Evolutionary conservation across 148 eudicot species (phyloP), one percentile per base, ranked within the genome.

Genomic region (Gaultheria prostrata): DNA sequence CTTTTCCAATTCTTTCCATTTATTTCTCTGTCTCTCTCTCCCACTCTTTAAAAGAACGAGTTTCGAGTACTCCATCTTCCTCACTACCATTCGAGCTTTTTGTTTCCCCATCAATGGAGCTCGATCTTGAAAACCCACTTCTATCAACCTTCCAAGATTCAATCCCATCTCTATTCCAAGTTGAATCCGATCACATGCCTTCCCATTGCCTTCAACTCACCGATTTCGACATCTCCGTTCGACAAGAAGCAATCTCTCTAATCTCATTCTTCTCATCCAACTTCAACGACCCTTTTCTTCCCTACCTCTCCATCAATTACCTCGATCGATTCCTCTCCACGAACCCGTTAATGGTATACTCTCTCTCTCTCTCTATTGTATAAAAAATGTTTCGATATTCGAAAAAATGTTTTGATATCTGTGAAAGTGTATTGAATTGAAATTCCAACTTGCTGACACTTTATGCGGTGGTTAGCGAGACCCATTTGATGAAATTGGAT

Each of bases 221-320:
- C 30, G 84, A 56, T 4, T 54, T 79, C 0, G 67, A 35, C 3
- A 3, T 84, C 45, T 69, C 84, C 21, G 20, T 87, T 65, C 85
- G 93, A n/a, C 82, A 67, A 0, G 65, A 89, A 82, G 79, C 87
- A 0, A 59, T 88, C 35, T 83, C 92, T 14, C 53, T 84, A 3
- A 86, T 91, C 72, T 76, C 35, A 26, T 39, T 48, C 28, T 76
- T 84, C 59, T 85, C 90, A 24, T 82, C 24, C 33, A 57, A 85
- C n/a, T 90, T 86, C 20, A 63, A 63, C 70, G 90, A 89, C 18
- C 84, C 90, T 2, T 78, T 84, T 51, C 33, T 88, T 1, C 59
- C 90, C 2, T 92, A 89, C 76, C 90, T 92, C 49, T 89, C 94
- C 56, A 30, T 90, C 59, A 90, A 90, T 83, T 92, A 92, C 81